Percentiles rank a stretch among this genome's conserved stretches.
These are phyloP conservation scores for Aspergillus avenaceus DNA, from an alignment of 495 filamentous ascomycete species.

Conservation along the genomic window DNA sequence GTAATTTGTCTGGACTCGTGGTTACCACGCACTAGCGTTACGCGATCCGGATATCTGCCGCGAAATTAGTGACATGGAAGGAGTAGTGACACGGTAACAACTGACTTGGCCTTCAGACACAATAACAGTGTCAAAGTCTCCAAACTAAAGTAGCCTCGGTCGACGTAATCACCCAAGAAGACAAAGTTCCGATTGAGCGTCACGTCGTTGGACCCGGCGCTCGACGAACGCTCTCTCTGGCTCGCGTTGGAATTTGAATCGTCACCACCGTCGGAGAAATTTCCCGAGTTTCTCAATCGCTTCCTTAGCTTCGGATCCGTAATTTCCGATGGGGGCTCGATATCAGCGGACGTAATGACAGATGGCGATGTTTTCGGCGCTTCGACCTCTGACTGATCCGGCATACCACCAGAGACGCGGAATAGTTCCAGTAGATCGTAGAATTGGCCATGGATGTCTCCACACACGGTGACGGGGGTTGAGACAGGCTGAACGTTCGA, in stretches of 20 bases:
- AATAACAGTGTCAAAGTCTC: constrained; percentile 94
- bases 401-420: constrained; percentile 92
- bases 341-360: constrained; percentile 76
- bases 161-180: constrained; percentile 96
- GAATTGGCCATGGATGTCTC: constrained; percentile 98
- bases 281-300: constrained; percentile 56
- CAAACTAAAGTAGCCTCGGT: constrained; percentile 94
- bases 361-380: constrained; percentile 57
- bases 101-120: constrained; percentile 94
- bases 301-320: constrained; percentile 78
- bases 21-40: constrained; percentile 94
- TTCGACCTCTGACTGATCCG: constrained; percentile 66
- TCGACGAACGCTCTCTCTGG: constrained; percentile 33
- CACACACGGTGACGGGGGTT: constrained; percentile 96
- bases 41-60: constrained; percentile 81
- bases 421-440: constrained; percentile 98
- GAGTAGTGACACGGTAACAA: constrained; percentile 1
- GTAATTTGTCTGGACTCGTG: constrained; percentile 98
- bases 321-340: constrained; percentile 82
- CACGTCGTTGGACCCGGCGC: constrained; percentile 37
- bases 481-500: constrained; percentile 96
- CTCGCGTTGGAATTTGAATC: constrained; percentile 25
- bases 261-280: constrained; percentile 26
- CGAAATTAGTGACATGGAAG: constrained; percentile 7
- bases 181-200: constrained; percentile 75